Percentiles rank a stretch among this genome's conserved stretches.
Evolutionary conservation across 75 land plant genomes (phyloP).

Genomic region (Sequoia sempervirens): DNA sequence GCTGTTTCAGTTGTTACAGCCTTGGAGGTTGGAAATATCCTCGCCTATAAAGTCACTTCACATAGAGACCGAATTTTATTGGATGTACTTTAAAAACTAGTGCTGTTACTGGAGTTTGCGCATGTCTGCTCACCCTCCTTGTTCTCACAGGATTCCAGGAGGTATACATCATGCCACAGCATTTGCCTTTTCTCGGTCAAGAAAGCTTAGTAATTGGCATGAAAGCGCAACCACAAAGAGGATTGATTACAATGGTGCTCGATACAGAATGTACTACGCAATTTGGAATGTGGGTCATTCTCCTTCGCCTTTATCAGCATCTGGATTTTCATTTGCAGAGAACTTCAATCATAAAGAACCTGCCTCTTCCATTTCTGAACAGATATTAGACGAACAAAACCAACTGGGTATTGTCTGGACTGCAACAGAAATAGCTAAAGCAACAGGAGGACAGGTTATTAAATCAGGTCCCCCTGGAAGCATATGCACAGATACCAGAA

Average conservation of each 20-base stretch:
- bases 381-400: neutral
- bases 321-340: neutral
- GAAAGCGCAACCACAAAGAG: neutral
- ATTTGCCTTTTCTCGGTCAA: neutral
- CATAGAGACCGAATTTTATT: too few relatives aligned
- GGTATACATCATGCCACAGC: neutral
- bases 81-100: too few relatives aligned
- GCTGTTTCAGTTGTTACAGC: too few relatives aligned
- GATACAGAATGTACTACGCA: neutral
- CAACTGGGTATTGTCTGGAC: slow-evolving; percentile 18
- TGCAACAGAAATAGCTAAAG: slow-evolving; percentile 34
- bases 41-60: too few relatives aligned
- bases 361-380: neutral
- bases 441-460: slow-evolving; percentile 25
- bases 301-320: neutral
- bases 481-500: slow-evolving; percentile 47
- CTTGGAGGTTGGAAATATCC: too few relatives aligned
- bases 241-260: neutral
- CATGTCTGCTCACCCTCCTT: neutral
- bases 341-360: neutral
- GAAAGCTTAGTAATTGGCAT: neutral
- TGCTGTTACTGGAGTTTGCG: neutral
- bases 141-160: neutral
- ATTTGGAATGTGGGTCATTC: too few relatives aligned
- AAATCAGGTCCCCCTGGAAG: slow-evolving; percentile 34